Conservation (phyloP, 2,329 filamentous ascomycete genomes). For the Penicillium sp. region DNA sequence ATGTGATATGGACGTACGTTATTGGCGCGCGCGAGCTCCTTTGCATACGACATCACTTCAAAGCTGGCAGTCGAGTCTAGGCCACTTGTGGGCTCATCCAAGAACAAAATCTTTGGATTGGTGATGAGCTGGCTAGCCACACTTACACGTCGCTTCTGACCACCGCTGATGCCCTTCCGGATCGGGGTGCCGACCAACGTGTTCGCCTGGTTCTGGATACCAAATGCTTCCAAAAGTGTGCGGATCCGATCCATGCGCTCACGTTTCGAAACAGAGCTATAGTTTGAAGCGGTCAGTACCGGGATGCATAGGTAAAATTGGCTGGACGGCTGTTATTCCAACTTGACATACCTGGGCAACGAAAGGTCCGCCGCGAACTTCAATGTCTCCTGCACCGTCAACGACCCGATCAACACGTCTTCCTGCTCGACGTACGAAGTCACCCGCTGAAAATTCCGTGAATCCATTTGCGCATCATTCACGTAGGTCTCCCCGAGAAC, state of each 20-base stretch:
- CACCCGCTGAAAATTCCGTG: constrained; percentile 59
- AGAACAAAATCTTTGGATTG: constrained; percentile 73
- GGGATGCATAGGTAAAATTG: neutral
- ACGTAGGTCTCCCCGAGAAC: constrained; percentile 56
- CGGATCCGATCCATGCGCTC: constrained; percentile 64
- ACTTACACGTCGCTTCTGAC: constrained; percentile 77
- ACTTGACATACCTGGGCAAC: constrained; percentile 48
- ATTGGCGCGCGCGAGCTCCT: constrained; percentile 62
- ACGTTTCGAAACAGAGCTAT: constrained; percentile 50
- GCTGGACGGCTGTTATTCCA: neutral
- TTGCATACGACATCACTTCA: constrained; percentile 74
- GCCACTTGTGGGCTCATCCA: constrained; percentile 82
- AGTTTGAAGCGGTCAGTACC: constrained; percentile 4
- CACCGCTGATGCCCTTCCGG: constrained; percentile 77
- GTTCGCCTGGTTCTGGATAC: constrained; percentile 65
- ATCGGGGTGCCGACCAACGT: constrained; percentile 78
- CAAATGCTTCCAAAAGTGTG: constrained; percentile 68
- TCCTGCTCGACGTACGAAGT: constrained; percentile 84
- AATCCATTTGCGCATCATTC: constrained; percentile 59
- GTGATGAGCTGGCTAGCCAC: constrained; percentile 81
- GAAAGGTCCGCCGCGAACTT: constrained; percentile 71
- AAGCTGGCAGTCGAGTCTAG: constrained; percentile 73
- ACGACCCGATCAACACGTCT: constrained; percentile 74
- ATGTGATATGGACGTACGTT: constrained; percentile 48
- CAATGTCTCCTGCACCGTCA: constrained; percentile 78